Percentiles rank a stretch among this genome's conserved stretches.
These are phyloP conservation scores for Fusarium pininemorale DNA, from an alignment of 2,329 filamentous ascomycete genomes.

Conservation along the genomic window DNA sequence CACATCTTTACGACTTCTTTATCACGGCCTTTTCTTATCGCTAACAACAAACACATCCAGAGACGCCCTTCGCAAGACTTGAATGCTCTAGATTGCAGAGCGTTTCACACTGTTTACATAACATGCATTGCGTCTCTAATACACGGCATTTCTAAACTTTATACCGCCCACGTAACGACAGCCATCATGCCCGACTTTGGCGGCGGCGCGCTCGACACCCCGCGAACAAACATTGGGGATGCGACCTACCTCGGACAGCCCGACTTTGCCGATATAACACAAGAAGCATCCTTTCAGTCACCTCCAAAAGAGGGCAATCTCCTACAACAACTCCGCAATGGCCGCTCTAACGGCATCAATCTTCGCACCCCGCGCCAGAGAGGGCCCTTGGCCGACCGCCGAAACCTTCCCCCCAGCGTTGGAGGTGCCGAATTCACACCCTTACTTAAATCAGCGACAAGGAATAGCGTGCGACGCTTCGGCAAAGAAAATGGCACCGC, in stretches of 20 bases:
- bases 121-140: slow-evolving; percentile 31
- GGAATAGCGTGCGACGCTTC: slow-evolving; percentile 73
- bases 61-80: slow-evolving; percentile 5
- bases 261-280: slow-evolving; percentile 81
- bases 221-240: slow-evolving; percentile 85
- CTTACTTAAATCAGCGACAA: slow-evolving; percentile 82
- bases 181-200: slow-evolving; percentile 69
- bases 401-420: slow-evolving; percentile 73
- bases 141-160: slow-evolving; percentile 33
- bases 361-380: slow-evolving; percentile 78
- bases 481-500: slow-evolving; percentile 70
- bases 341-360: slow-evolving; percentile 63
- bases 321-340: slow-evolving; percentile 77
- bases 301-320: slow-evolving; percentile 76
- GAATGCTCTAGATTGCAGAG: background rate
- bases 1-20: slow-evolving; percentile 27
- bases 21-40: slow-evolving; percentile 26
- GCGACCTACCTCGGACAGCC: slow-evolving; percentile 79
- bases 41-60: slow-evolving; percentile 32
- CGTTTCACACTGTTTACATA: slow-evolving; percentile 11
- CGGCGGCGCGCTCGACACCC: slow-evolving; percentile 78
- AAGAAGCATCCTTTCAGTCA: slow-evolving; percentile 87
- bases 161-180: slow-evolving; percentile 19
- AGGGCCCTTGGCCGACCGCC: slow-evolving; percentile 74
- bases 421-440: slow-evolving; percentile 90